Evolutionary conservation across 192 early-diverging fungal genomes (phyloP).

Genomic region (Backusella luteola): DNA sequence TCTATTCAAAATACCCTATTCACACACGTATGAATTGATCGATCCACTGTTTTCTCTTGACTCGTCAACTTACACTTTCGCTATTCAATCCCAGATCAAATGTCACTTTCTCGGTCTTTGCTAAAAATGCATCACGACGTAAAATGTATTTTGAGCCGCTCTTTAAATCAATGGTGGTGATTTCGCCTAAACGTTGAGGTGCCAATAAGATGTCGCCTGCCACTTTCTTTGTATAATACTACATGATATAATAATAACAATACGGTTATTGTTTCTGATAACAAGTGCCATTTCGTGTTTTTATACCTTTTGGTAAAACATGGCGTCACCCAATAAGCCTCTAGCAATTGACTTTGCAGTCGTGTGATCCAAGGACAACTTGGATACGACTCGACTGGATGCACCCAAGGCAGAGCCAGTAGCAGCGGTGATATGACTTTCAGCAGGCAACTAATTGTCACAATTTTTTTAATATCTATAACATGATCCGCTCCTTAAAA

Average conservation of each 20-base stretch:
- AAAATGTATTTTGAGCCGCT: conserved; percentile 59
- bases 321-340: conserved; percentile 30
- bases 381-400: conserved; percentile 40
- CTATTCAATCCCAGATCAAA: conserved; percentile 40
- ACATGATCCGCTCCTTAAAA: background rate
- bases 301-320: conserved; percentile 44
- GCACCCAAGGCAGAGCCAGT: conserved; percentile 53
- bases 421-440: conserved; percentile 50
- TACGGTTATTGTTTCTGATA: no score
- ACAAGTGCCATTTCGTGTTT: background rate
- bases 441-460: conserved; percentile 48
- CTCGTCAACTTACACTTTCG: conserved; percentile 27
- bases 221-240: conserved; percentile 53
- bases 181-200: conserved; percentile 60
- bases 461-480: background rate
- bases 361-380: conserved; percentile 31
- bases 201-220: conserved; percentile 69
- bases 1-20: conserved; percentile 53
- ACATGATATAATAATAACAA: background rate
- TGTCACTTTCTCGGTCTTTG: conserved; percentile 53
- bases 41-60: background rate
- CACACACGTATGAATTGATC: no score
- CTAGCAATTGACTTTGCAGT: conserved; percentile 30
- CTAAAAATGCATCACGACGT: conserved; percentile 61
- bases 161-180: conserved; percentile 58